phyloP scores from a whole-genome alignment of 176 grass and related monocot genomes.

The Carex myosuroides region DNA sequence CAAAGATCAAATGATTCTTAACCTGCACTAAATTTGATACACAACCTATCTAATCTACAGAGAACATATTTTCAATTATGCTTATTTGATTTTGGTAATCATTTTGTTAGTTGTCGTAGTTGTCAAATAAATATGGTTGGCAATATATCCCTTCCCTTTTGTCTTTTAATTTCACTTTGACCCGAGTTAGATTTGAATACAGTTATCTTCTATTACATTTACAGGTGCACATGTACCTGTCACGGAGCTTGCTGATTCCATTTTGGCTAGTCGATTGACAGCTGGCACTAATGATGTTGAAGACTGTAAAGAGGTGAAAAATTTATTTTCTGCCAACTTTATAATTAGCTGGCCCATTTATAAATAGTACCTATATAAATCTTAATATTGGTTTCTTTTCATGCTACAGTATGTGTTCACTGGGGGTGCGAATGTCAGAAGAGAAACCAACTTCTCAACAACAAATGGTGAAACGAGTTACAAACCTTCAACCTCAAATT shows the following conservation, averaged over 20 bases:
- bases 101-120: neutral
- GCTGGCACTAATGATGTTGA: slow-evolving; percentile 31
- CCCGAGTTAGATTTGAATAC: neutral
- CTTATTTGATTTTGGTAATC: neutral
- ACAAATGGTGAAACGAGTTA: slow-evolving; percentile 6
- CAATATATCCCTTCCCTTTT: neutral
- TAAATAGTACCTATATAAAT: neutral
- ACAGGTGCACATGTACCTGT: slow-evolving; percentile 53
- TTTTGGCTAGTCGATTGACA: slow-evolving; percentile 56
- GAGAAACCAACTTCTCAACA: slow-evolving; percentile 30
- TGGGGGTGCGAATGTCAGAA: slow-evolving; percentile 6
- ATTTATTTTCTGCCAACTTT: neutral
- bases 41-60: neutral
- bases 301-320: slow-evolving; percentile 19
- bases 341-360: neutral
- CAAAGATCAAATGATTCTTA: neutral
- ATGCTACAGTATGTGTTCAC: slow-evolving; percentile 5
- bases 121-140: neutral
- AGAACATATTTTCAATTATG: neutral
- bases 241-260: slow-evolving; percentile 52
- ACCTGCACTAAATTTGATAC: neutral
- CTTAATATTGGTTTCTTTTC: neutral
- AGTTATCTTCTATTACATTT: slow-evolving; percentile 15
- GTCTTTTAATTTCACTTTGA: neutral
- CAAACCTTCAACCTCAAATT: slow-evolving; percentile 19